phyloP scores from a whole-genome alignment of 257 asterid genomes.

The Solanum pennellii region DNA sequence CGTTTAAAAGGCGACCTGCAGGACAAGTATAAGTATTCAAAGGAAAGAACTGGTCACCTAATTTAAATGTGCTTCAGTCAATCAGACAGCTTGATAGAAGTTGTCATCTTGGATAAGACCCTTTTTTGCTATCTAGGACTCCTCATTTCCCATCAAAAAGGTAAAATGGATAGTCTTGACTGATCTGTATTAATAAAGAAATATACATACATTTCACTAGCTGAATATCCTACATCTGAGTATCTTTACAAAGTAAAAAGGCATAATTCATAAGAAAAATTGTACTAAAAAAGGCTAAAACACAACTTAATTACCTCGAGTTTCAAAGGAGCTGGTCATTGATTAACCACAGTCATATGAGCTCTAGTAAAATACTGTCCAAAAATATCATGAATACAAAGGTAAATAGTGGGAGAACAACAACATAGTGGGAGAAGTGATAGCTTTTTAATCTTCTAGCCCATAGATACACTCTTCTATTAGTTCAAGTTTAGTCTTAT shows the following conservation, averaged over 20 bases:
- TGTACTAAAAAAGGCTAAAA: not conserved
- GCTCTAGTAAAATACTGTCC: not conserved
- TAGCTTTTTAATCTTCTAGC: too few species aligned
- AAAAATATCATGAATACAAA: too few species aligned
- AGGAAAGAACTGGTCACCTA: not conserved
- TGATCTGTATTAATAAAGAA: not conserved
- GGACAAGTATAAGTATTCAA: not conserved
- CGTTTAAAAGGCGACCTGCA: not conserved
- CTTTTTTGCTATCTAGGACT: not conserved
- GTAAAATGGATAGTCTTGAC: too few species aligned
- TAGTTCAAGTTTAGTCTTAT: too few species aligned
- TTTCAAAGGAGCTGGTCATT: not conserved
- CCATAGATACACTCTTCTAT: too few species aligned
- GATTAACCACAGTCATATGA: not conserved
- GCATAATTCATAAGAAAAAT: not conserved
- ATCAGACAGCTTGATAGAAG: not conserved
- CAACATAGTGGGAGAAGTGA: too few species aligned
- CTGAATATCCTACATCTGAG: not conserved
- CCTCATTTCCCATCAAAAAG: not conserved
- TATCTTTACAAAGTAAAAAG: not conserved
- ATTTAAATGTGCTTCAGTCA: not conserved
- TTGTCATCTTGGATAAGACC: not conserved
- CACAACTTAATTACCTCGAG: not conserved
- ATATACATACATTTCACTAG: not conserved
- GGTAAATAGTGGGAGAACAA: too few species aligned